Evolutionary conservation across 768 basidiomycete genomes (phyloP).

Genomic region (Mycena alexandri): DNA sequence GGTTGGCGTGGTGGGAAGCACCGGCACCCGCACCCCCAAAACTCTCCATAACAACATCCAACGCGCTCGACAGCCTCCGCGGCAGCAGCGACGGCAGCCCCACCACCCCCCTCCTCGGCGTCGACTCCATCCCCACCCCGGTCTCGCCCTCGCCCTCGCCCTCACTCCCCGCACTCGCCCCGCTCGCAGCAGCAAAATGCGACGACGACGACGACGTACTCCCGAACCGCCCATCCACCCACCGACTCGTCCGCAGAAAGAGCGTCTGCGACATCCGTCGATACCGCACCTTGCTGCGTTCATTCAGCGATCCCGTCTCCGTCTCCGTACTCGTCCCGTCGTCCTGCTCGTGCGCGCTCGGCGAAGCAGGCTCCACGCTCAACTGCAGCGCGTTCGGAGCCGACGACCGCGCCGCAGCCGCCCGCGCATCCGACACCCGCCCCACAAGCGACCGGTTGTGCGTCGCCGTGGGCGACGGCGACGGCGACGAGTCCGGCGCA

Average conservation of each 20-base stretch:
- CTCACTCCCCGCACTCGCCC: too few relatives aligned
- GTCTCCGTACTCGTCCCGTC: background rate
- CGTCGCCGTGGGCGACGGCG: conserved; percentile 50
- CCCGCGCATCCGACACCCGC: conserved; percentile 10
- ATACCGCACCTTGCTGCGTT: conserved; percentile 46
- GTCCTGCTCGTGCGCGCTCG: conserved; percentile 29
- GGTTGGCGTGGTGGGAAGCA: too few relatives aligned
- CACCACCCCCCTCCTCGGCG: conserved; percentile 6
- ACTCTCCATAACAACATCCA: conserved; percentile 62
- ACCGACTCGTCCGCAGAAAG: conserved; percentile 68
- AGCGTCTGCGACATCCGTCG: conserved; percentile 64
- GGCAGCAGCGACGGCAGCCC: conserved; percentile 45
- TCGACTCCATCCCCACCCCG: conserved; percentile 29
- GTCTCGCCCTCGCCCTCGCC: too few relatives aligned
- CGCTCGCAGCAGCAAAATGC: conserved; percentile 19
- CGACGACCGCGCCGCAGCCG: background rate
- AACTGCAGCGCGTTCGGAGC: conserved; percentile 47
- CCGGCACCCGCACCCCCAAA: conserved; percentile 36
- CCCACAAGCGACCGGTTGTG: conserved; percentile 27
- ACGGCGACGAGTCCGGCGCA: conserved; percentile 57
- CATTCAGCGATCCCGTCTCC: conserved; percentile 32
- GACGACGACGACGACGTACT: conserved; percentile 28
- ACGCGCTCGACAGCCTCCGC: conserved; percentile 55
- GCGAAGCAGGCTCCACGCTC: conserved; percentile 59
- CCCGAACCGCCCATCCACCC: conserved; percentile 68